Evolutionary conservation across 2,329 filamentous ascomycete species (phyloP).

Genomic region (Ceratocystis diversiconidia): DNA sequence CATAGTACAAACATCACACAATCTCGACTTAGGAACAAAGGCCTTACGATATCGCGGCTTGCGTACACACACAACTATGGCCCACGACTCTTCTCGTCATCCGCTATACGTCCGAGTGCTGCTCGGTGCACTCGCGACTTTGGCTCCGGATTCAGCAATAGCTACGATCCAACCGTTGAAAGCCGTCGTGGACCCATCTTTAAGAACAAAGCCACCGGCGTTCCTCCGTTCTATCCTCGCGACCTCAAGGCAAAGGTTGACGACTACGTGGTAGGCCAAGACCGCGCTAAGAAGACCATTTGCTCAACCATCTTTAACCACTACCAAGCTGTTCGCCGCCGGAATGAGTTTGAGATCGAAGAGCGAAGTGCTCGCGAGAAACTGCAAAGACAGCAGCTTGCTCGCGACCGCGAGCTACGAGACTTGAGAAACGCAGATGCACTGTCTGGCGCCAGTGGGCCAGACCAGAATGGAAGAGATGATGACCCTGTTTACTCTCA

Average conservation of each 20-base stretch:
- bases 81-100: conserved; percentile 22
- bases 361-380: conserved; percentile 46
- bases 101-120: conserved; percentile 19
- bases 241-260: conserved; percentile 82
- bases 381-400: conserved; percentile 53
- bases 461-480: conserved; percentile 4
- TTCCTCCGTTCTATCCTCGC: conserved; percentile 49
- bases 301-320: conserved; percentile 93
- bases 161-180: conserved; percentile 42
- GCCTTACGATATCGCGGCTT: conserved; percentile 13
- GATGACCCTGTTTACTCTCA: conserved; percentile 11
- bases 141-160: conserved; percentile 44
- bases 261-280: conserved; percentile 91
- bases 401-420: conserved; percentile 47
- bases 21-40: not conserved
- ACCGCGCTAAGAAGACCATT: conserved; percentile 84
- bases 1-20: not conserved
- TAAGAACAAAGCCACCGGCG: conserved; percentile 37
- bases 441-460: conserved; percentile 18
- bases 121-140: conserved; percentile 35
- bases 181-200: conserved; percentile 46
- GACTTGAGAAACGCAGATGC: conserved; percentile 14
- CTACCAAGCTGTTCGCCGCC: conserved; percentile 72
- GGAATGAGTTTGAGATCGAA: conserved; percentile 62
- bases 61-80: conserved; percentile 11